These are phyloP conservation scores for Colletotrichum somersetense DNA, from an alignment of 2,329 filamentous ascomycete species.

Conservation along the genomic window DNA sequence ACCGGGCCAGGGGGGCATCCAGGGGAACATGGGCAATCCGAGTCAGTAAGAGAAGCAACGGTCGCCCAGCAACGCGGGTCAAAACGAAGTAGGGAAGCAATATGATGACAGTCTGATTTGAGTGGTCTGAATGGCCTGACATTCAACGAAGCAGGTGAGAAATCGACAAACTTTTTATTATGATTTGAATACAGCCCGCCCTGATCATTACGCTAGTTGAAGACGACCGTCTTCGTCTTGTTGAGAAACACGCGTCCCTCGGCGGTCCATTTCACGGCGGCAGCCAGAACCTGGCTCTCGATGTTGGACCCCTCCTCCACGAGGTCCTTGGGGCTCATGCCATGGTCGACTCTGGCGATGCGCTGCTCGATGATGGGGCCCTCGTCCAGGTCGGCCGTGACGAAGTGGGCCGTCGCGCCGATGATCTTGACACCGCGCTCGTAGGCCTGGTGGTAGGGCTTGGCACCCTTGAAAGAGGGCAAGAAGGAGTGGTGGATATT, in stretches of 20 bases:
- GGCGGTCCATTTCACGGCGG: constrained; percentile 86
- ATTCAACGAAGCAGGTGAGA: background rate
- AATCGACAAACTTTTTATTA: constrained; percentile 25
- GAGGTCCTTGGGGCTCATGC: constrained; percentile 79
- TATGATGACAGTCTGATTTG: background rate
- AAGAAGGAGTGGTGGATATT: constrained; percentile 93
- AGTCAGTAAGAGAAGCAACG: background rate
- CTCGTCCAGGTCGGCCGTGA: constrained; percentile 87
- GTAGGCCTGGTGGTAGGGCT: constrained; percentile 89
- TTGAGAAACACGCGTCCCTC: constrained; percentile 84
- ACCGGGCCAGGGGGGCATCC: background rate
- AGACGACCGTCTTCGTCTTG: constrained; percentile 84
- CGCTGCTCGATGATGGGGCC: constrained; percentile 91
- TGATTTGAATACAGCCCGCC: background rate
- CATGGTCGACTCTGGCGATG: constrained; percentile 81
- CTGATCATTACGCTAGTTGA: constrained; percentile 57
- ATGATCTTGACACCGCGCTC: constrained; percentile 91
- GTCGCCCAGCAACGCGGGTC: background rate
- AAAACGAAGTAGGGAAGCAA: background rate
- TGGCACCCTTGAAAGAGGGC: constrained; percentile 88
- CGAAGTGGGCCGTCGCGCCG: constrained; percentile 87
- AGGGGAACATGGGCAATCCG: background rate
- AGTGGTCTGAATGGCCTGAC: too few relatives aligned
- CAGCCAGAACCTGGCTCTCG: constrained; percentile 84
- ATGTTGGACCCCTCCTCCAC: constrained; percentile 86